These are phyloP conservation scores for Borovskyia barvae DNA, from an alignment of 208 protist genomes.

Conservation along the genomic window DNA sequence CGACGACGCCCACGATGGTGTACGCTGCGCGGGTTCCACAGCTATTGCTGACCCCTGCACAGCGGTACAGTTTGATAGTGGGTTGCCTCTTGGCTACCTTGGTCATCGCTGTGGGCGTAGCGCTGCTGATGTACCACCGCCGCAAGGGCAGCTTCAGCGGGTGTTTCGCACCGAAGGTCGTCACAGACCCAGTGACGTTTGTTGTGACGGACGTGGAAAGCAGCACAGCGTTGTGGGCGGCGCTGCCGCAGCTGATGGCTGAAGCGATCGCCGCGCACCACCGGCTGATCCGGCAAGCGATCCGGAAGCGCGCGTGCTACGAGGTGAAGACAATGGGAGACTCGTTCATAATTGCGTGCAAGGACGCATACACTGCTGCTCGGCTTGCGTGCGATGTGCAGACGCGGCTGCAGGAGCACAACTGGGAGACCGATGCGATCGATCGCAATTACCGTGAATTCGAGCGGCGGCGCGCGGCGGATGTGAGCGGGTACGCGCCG, in stretches of 20 bases:
- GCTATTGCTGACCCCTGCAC: slow-evolving; percentile 4
- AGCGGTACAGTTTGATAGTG: slow-evolving; percentile 31
- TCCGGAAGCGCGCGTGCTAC: slow-evolving; percentile 65
- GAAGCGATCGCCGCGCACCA: slow-evolving; percentile 70
- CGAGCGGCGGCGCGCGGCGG: slow-evolving; percentile 26
- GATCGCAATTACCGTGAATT: slow-evolving; percentile 51
- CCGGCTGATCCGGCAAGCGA: slow-evolving; percentile 57
- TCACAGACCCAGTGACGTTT: slow-evolving; percentile 45
- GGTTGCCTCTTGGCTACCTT: slow-evolving; percentile 8
- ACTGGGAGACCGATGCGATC: slow-evolving; percentile 47
- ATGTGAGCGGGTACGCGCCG: slow-evolving; percentile 13
- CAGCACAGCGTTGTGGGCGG: slow-evolving; percentile 81
- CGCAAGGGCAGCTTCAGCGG: slow-evolving; percentile 33
- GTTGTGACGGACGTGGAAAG: slow-evolving; percentile 82
- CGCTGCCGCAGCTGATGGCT: slow-evolving; percentile 50
- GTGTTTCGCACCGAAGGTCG: slow-evolving; percentile 43
- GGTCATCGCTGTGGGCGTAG: neutral
- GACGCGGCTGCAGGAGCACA: slow-evolving; percentile 38
- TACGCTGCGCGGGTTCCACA: slow-evolving; percentile 6
- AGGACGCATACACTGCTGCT: slow-evolving; percentile 35
- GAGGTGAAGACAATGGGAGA: slow-evolving; percentile 88
- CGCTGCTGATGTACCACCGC: slow-evolving; percentile 17
- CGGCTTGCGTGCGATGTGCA: slow-evolving; percentile 52
- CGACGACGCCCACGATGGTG: slow-evolving; percentile 35
- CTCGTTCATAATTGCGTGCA: slow-evolving; percentile 83